phyloP scores from a whole-genome alignment of 2,329 filamentous ascomycete genomes.

The Blumeriella jaapii region DNA sequence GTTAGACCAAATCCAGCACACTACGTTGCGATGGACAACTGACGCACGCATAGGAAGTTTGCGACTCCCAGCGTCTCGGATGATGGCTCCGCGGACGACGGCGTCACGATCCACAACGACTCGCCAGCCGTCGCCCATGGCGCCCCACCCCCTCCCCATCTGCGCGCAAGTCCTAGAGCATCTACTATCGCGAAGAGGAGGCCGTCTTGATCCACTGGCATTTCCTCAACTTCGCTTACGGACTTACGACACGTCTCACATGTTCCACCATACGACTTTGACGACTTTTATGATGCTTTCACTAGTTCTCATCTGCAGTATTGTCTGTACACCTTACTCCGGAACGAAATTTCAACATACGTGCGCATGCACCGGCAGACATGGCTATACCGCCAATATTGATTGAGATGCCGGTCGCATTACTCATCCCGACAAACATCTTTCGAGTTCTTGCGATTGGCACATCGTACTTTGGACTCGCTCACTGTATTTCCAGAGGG shows the following conservation, averaged over 20 bases:
- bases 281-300: slow-evolving; percentile 11
- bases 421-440: slow-evolving; percentile 22
- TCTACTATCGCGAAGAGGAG: slow-evolving; percentile 1
- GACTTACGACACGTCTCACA: slow-evolving; percentile 6
- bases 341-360: slow-evolving; percentile 13
- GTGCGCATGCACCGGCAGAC: slow-evolving; percentile 19
- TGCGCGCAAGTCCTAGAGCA: slow-evolving; percentile 21
- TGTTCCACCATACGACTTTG: slow-evolving; percentile 10
- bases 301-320: slow-evolving; percentile 14
- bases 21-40: not conserved
- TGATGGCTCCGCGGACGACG: slow-evolving; percentile 25
- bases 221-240: slow-evolving; percentile 4
- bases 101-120: slow-evolving; percentile 24
- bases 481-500: slow-evolving; percentile 19
- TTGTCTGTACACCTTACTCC: slow-evolving; percentile 18
- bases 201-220: not conserved
- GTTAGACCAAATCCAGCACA: slow-evolving; percentile 4
- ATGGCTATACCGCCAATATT: slow-evolving; percentile 24
- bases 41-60: slow-evolving; percentile 11
- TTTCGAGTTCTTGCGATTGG: slow-evolving; percentile 22
- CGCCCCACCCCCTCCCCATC: slow-evolving; percentile 22
- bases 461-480: slow-evolving; percentile 16
- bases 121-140: slow-evolving; percentile 23
- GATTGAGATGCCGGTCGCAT: slow-evolving; percentile 15
- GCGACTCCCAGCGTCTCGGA: slow-evolving; percentile 26